phyloP scores from a whole-genome alignment of 352 stramenopile species.

The Plasmopara viticola region DNA sequence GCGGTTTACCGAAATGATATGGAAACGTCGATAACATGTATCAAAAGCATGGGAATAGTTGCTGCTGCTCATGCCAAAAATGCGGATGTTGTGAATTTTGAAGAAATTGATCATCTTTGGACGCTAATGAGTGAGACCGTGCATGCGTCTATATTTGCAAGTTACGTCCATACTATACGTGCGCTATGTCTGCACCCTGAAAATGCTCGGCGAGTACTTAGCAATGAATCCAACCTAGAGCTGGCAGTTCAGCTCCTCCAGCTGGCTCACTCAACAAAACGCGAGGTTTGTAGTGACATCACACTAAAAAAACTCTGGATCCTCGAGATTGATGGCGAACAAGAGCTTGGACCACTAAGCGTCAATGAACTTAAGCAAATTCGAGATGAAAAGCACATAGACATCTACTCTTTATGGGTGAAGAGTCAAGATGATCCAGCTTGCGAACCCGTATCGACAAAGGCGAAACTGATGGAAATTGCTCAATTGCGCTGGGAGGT shows the following conservation, averaged over 20 bases:
- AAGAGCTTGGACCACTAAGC: slow-evolving; percentile 25
- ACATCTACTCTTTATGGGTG: slow-evolving; percentile 29
- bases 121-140: slow-evolving; percentile 59
- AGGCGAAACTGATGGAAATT: slow-evolving; percentile 52
- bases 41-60: slow-evolving; percentile 61
- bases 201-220: slow-evolving; percentile 53
- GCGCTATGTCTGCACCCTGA: slow-evolving; percentile 37
- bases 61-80: slow-evolving; percentile 39
- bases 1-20: slow-evolving; percentile 64
- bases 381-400: slow-evolving; percentile 18
- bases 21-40: slow-evolving; percentile 49
- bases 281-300: slow-evolving; percentile 15
- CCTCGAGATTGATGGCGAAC: slow-evolving; percentile 27
- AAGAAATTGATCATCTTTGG: slow-evolving; percentile 67
- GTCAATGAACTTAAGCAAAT: slow-evolving; percentile 53
- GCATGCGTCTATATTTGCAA: slow-evolving; percentile 49
- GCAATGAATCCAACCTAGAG: slow-evolving; percentile 35
- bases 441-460: slow-evolving; percentile 21
- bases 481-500: slow-evolving; percentile 78
- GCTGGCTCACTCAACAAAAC: slow-evolving; percentile 45
- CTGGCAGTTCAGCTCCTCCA: slow-evolving; percentile 58
- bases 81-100: slow-evolving; percentile 37
- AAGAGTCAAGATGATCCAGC: slow-evolving; percentile 30
- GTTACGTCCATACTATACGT: slow-evolving; percentile 48
- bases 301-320: slow-evolving; percentile 43